A percentile compares a stretch with the other conserved stretches of the same genome.
Evolutionary conservation across 78 protist genomes (phyloP).

Genomic region (Dictyostelium capitatum): DNA sequence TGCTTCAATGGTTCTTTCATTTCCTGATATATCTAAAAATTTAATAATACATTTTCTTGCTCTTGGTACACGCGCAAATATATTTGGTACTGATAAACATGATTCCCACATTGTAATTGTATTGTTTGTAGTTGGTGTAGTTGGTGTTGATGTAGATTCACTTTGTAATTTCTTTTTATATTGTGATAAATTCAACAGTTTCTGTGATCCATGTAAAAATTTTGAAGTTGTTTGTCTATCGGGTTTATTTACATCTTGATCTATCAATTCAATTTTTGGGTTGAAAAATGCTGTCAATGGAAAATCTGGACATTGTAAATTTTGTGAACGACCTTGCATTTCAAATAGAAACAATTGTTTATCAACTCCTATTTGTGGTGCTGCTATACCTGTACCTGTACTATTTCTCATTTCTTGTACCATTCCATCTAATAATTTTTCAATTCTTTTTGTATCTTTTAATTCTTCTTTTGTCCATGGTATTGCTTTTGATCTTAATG

Average conservation of each 20-base stretch:
- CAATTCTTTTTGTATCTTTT: background rate
- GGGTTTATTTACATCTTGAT: constrained; percentile 5
- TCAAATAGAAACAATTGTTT: constrained; percentile 66
- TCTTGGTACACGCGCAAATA: constrained; percentile 31
- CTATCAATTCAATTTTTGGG: constrained; percentile 43
- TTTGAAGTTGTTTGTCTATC: background rate
- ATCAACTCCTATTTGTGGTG: constrained; percentile 53
- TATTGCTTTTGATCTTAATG: constrained; percentile 29
- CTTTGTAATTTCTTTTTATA: constrained; percentile 32
- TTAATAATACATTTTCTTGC: constrained; percentile 50
- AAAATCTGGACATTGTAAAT: constrained; percentile 19
- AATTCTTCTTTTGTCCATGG: constrained; percentile 61
- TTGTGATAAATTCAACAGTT: constrained; percentile 17
- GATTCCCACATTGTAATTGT: constrained; percentile 59
- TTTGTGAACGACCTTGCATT: background rate
- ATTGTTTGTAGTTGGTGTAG: background rate
- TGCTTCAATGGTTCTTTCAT: constrained; percentile 34
- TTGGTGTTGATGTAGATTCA: background rate
- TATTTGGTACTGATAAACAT: constrained; percentile 56
- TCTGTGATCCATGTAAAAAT: constrained; percentile 8
- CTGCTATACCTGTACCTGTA: constrained; percentile 68
- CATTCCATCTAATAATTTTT: constrained; percentile 42
- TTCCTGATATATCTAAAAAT: constrained; percentile 45
- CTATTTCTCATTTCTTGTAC: background rate
- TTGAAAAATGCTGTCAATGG: constrained; percentile 77